Evolutionary conservation across 768 basidiomycete genomes (phyloP), one percentile per base, ranked within the genome.

Genomic region (Boletus eberwhitei): DNA sequence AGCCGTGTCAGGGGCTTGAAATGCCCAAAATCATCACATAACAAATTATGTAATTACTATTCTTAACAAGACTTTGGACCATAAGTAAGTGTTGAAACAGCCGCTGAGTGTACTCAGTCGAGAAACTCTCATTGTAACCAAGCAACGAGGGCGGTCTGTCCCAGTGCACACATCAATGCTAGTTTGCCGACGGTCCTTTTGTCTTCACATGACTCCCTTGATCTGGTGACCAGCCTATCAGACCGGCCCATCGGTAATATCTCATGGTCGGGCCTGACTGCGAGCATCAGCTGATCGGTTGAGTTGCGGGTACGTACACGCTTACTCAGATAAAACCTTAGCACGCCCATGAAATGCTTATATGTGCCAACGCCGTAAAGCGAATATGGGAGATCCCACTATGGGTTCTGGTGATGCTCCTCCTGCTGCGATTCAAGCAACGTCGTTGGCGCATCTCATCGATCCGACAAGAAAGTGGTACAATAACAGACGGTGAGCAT

Each of bases 381-480:
- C 26, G 13, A 24, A 3, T 11, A 12, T 22, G 14, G 12, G 6
- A n/a, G n/a, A 73, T 74, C 74, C 19, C 39, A 63, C 56, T 46
- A 87, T 88, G 85, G 85, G 73, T 67, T 80, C 66, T 62, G 83
- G 80, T 68, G 74, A 77, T 59, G 74, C 74, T 48, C 73, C 73
- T 54, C 11, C 24, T 32, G 67, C 62, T 48, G 59, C 70, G 40
- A 59, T 53, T 2, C 52, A 35, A 41, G 62, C 63, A 14, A 71
- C 73, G 38, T 79, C 75, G 31, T 82, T 80, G 59, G 69, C 65
- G 9, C 80, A 82, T 59, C 77, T 87, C 57, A 60, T 87, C 50
- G 82, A 88, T 68, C 85, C 85, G 16, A 80, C 71, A 57, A 77
- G 81, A 66, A 87, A 78, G 64, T 89, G 87, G 87, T 85, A 85